A percentile compares a stretch with the other conserved stretches of the same genome.
Conservation (phyloP, 2,329 filamentous ascomycete genomes). For the Aspergillus piperis region DNA sequence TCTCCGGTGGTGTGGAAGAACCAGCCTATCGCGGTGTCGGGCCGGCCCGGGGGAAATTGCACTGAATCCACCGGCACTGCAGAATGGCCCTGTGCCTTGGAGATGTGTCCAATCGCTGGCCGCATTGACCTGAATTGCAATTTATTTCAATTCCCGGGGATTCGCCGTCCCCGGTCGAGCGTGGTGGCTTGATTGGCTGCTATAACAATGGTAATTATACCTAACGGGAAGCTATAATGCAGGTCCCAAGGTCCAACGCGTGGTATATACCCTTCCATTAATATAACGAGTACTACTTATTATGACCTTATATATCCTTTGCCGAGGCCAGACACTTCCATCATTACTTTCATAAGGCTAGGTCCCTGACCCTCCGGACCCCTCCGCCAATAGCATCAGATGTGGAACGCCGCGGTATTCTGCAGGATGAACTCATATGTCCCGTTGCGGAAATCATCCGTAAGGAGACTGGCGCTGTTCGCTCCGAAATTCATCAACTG, state of each 20-base stretch:
- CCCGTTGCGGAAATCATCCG: constrained; percentile 53
- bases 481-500: constrained; percentile 55
- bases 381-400: constrained; percentile 16
- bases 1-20: background rate
- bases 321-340: background rate
- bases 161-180: background rate
- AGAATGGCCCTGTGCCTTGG: background rate
- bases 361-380: background rate
- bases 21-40: background rate
- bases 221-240: background rate
- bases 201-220: background rate
- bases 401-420: constrained; percentile 27
- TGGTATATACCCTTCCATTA: too few species aligned
- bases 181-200: background rate
- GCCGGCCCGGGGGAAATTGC: constrained; percentile 1
- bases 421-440: constrained; percentile 45
- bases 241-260: too few species aligned
- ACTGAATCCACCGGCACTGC: background rate
- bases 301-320: background rate
- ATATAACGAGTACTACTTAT: background rate
- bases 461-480: constrained; percentile 39
- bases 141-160: background rate
- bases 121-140: background rate
- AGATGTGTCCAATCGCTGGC: background rate
- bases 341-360: background rate